Evolutionary conservation across 2,329 filamentous ascomycete genomes (phyloP).

Genomic region (Fusarium sacchari): DNA sequence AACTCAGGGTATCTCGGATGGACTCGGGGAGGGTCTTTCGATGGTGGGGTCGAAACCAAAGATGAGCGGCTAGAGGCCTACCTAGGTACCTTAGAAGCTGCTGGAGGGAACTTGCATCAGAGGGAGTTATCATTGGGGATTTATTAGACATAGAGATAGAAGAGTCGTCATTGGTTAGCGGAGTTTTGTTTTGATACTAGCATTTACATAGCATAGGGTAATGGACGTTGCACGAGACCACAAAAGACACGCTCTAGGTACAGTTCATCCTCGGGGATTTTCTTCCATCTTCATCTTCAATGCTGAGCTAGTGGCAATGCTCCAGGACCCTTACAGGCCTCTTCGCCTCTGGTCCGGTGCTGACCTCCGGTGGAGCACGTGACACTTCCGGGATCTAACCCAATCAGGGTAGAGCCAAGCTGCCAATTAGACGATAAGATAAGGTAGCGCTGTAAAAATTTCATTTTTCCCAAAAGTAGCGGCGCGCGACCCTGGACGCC

Average conservation of each 20-base stretch:
- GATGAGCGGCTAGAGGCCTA: not conserved
- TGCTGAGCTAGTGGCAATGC: not conserved
- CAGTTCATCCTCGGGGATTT: not conserved
- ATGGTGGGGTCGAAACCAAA: slow-evolving; percentile 34
- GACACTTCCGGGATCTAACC: slow-evolving; percentile 3
- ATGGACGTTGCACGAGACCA: not conserved
- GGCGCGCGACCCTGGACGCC: slow-evolving; percentile 30
- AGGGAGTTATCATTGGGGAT: not conserved
- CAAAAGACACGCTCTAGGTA: not conserved
- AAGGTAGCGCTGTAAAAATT: slow-evolving; percentile 20
- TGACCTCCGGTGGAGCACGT: slow-evolving; percentile 12
- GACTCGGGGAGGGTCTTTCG: slow-evolving; percentile 56
- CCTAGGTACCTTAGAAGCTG: too few relatives aligned
- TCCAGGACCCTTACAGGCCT: not conserved
- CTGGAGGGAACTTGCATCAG: not conserved
- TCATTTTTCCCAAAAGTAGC: slow-evolving; percentile 6
- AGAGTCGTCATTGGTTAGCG: not conserved
- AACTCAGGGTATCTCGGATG: slow-evolving; percentile 73
- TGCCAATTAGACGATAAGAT: slow-evolving; percentile 20
- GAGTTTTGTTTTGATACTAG: not conserved
- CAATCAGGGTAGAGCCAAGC: not conserved
- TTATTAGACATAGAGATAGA: slow-evolving; percentile 18
- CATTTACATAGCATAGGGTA: not conserved
- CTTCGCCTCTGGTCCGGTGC: not conserved
- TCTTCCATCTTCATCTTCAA: not conserved